Percentiles rank a stretch among this genome's conserved stretches.
Evolutionary conservation across 768 basidiomycete genomes (phyloP).

Genomic region (Lepiota subincarnata): DNA sequence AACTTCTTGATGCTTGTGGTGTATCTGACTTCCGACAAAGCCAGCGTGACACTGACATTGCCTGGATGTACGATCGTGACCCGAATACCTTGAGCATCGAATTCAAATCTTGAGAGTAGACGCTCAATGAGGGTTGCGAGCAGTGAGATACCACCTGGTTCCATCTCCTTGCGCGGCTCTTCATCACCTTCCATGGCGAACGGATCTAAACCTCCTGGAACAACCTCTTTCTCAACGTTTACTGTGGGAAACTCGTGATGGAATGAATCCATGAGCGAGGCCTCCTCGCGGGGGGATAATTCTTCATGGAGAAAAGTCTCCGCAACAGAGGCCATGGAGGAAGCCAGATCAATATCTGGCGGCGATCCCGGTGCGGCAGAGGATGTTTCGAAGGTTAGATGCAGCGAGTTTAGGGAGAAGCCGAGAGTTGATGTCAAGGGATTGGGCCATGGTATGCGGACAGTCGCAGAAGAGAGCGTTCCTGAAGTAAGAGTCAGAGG

Average conservation of each 20-base stretch:
- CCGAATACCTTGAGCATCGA: slow-evolving; percentile 64
- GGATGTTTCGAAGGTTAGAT: slow-evolving; percentile 58
- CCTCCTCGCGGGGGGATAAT: slow-evolving; percentile 67
- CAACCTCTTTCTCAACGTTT: slow-evolving; percentile 33
- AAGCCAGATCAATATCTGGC: slow-evolving; percentile 47
- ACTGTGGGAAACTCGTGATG: slow-evolving; percentile 35
- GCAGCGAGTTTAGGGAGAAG: slow-evolving; percentile 62
- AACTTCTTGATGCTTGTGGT: slow-evolving; percentile 34
- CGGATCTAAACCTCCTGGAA: slow-evolving; percentile 70
- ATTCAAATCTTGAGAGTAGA: slow-evolving; percentile 73
- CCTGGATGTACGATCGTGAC: slow-evolving; percentile 67
- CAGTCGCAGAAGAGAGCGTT: slow-evolving; percentile 68
- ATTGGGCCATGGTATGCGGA: slow-evolving; percentile 82
- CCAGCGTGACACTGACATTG: slow-evolving; percentile 57
- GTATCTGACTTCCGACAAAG: slow-evolving; percentile 56
- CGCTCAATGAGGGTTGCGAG: slow-evolving; percentile 79
- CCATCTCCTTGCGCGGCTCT: slow-evolving; percentile 38
- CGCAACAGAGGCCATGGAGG: slow-evolving; percentile 80
- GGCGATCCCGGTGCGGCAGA: slow-evolving; percentile 18
- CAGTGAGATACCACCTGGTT: slow-evolving; percentile 74
- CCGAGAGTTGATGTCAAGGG: slow-evolving; percentile 72
- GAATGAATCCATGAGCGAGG: slow-evolving; percentile 65
- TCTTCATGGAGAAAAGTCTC: slow-evolving; percentile 86
- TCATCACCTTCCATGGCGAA: slow-evolving; percentile 40
- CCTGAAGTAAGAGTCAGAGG: slow-evolving; percentile 72